Percentiles rank a stretch among this genome's conserved stretches.
Evolutionary conservation across 495 filamentous ascomycete species (phyloP).

Genomic region (Geopyxis carbonaria): DNA sequence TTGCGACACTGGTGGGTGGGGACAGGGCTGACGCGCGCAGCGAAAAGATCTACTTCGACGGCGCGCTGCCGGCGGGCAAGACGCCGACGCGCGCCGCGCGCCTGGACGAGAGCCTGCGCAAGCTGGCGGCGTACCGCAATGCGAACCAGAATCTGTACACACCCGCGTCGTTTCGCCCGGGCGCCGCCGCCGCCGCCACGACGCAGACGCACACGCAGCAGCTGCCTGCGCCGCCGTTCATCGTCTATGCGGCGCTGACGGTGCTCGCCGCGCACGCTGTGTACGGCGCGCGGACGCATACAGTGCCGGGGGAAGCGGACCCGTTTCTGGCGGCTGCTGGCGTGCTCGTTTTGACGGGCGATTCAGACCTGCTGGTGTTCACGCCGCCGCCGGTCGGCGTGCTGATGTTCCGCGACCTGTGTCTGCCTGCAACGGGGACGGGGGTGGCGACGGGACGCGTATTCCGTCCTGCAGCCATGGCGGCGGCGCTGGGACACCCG

Average conservation of each 20-base stretch:
- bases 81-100: conserved; percentile 35
- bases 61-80: conserved; percentile 48
- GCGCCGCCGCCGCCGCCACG: background rate
- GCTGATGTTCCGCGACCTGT: conserved; percentile 18
- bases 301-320: conserved; percentile 20
- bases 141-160: conserved; percentile 5
- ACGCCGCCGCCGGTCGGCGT: conserved; percentile 6
- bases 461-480: conserved; percentile 10
- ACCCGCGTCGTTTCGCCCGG: background rate
- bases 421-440: background rate
- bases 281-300: conserved; percentile 6
- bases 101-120: conserved; percentile 23
- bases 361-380: conserved; percentile 20
- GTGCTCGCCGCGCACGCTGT: conserved; percentile 4
- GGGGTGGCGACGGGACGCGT: conserved; percentile 4
- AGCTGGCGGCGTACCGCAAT: conserved; percentile 9
- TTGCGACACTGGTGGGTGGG: conserved; percentile 7
- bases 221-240: conserved; percentile 19
- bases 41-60: conserved; percentile 58
- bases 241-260: conserved; percentile 7
- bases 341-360: conserved; percentile 17
- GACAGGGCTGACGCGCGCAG: conserved; percentile 18
- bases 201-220: background rate
- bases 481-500: conserved; percentile 6
- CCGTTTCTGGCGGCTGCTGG: conserved; percentile 13